Base-by-base conservation (phyloP, 345 rosid species). In the Eucalyptus pauciflora region DNA sequence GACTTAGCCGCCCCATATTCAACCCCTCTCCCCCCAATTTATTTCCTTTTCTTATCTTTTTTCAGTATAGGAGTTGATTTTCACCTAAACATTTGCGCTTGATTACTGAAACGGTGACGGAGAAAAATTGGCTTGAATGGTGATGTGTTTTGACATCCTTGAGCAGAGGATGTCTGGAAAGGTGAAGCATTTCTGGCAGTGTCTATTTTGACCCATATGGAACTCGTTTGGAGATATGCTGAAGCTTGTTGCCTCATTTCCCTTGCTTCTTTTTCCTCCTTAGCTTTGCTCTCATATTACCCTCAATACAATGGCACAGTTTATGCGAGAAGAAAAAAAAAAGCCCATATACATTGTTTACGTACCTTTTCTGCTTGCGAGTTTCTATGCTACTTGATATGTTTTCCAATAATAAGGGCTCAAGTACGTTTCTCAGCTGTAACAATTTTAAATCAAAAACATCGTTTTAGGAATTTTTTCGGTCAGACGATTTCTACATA, bases 11-110 rank as follows among this genome's bases (percentile, higher is more conserved):
- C 54, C 60, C 86, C 86, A 52, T 50, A 51, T 69, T 88, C 80
- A 52, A 31, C 50, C 89, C 89, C 86, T 54, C 86, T 86, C 86
- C 79, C 50, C 50, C 33, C 62, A 85, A 86, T 86, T 41, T 31
- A 89, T 89, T 88, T 56, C 87, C 87, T 89, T 71, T 80, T 49
- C 13, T 83, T 86, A 80, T 85, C 51, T 88, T 88, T 86, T 69
- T 79, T 58, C 54, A 9, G 94, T 93, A 87, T 87, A 87, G 88
- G 79, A 50, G 80, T 45, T 87, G 67, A 86, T 69, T 76, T 76
- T 76, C 83, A 17, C 24, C 83, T 45, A 76, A 76, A 76, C 46
- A 37, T 20, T 76, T 76, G 83, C 25, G 83, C 83, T 76, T 76
- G 83, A 76, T 20, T 37, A 76, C 81, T 71, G 27, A 76, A 76